These are phyloP conservation scores for Nothophaeocryptopus gaeumannii DNA, from an alignment of 2,329 filamentous ascomycete genomes.

Conservation along the genomic window DNA sequence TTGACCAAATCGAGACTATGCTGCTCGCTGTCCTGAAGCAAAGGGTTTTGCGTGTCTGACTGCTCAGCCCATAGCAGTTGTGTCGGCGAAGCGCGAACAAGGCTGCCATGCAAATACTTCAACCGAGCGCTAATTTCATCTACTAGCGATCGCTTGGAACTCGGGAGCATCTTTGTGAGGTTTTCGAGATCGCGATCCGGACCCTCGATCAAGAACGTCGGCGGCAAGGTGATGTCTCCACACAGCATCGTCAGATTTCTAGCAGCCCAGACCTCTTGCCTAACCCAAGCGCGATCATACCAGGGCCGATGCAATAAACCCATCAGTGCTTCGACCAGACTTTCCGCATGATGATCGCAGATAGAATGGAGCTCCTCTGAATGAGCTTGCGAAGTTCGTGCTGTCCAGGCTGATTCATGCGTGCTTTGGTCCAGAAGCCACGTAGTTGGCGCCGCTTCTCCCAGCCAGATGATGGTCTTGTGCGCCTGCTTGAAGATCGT, in stretches of 20 bases:
- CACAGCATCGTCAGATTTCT: neutral
- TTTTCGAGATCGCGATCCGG: neutral
- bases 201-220: neutral
- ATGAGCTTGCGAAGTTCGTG: too few relatives aligned
- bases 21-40: neutral
- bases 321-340: neutral
- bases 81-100: neutral
- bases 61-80: neutral
- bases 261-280: constrained; percentile 1
- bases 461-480: neutral
- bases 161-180: neutral
- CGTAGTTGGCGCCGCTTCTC: neutral
- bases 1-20: neutral
- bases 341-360: neutral
- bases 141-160: neutral
- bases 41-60: neutral
- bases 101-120: neutral
- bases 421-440: too few relatives aligned
- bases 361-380: neutral
- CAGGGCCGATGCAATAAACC: neutral
- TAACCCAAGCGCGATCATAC: constrained; percentile 1
- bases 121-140: neutral
- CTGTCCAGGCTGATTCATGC: too few relatives aligned
- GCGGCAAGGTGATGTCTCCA: neutral
- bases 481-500: neutral